Evolutionary conservation across 1,284 basidiomycete species (phyloP).

Genomic region (Hortiboletus rubellus): DNA sequence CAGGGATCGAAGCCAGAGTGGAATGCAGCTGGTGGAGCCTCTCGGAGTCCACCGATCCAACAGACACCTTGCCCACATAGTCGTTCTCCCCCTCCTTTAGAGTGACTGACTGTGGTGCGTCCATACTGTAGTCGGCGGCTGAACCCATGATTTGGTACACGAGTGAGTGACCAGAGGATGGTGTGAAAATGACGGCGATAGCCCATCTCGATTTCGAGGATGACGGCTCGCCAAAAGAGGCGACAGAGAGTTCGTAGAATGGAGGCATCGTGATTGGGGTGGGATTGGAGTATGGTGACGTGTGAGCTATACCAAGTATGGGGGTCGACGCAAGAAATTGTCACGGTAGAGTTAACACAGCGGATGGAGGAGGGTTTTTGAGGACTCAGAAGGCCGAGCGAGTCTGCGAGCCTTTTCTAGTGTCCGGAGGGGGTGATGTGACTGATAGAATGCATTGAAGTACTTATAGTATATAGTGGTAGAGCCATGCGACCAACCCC

Average conservation of each 20-base stretch:
- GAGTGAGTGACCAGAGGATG: slow-evolving; percentile 31
- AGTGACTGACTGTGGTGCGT: slow-evolving; percentile 36
- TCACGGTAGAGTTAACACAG: not conserved
- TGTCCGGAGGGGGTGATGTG: slow-evolving; percentile 10
- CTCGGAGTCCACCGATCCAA: slow-evolving; percentile 33
- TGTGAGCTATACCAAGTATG: not conserved
- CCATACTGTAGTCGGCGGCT: slow-evolving; percentile 29
- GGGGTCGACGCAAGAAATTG: not conserved
- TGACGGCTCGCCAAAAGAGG: slow-evolving; percentile 26
- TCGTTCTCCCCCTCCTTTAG: slow-evolving; percentile 32
- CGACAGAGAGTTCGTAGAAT: slow-evolving; percentile 35
- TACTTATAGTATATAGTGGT: slow-evolving; percentile 10
- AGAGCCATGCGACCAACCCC: slow-evolving; percentile 24
- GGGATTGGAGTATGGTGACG: slow-evolving; percentile 1
- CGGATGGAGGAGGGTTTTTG: not conserved
- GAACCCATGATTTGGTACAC: slow-evolving; percentile 35
- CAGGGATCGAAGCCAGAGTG: slow-evolving; percentile 27
- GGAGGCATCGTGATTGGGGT: slow-evolving; percentile 27
- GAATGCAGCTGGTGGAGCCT: slow-evolving; percentile 29
- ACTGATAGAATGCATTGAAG: slow-evolving; percentile 19
- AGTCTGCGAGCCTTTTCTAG: slow-evolving; percentile 23
- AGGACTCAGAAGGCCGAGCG: not conserved
- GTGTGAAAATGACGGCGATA: slow-evolving; percentile 32
- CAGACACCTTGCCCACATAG: slow-evolving; percentile 23
- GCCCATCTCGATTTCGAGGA: slow-evolving; percentile 25